phyloP scores from a whole-genome alignment of 805 yeast genomes.

The Starmerella apicola region DNA sequence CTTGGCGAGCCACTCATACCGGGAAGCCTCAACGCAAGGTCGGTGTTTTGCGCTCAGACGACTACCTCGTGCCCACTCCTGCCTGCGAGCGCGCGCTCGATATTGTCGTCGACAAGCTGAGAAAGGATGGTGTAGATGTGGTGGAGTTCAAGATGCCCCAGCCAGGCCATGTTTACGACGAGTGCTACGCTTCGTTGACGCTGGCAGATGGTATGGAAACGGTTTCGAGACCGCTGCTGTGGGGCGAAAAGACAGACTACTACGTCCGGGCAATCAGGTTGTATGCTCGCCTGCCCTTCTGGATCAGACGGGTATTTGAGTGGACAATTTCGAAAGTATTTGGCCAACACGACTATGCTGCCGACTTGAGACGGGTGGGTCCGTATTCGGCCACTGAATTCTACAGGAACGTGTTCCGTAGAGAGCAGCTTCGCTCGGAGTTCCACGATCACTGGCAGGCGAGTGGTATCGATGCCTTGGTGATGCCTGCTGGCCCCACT shows the following conservation, averaged over 20 bases:
- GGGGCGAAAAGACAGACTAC: conserved; percentile 28
- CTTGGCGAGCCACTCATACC: conserved; percentile 35
- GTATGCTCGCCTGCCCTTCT: conserved; percentile 27
- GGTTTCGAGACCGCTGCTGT: conserved; percentile 22
- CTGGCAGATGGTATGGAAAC: conserved; percentile 28
- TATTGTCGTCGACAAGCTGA: conserved; percentile 29
- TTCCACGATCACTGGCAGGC: conserved; percentile 28
- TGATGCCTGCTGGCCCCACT: conserved; percentile 31
- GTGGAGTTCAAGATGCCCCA: conserved; percentile 37
- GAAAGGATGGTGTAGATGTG: conserved; percentile 35
- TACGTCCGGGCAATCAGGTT: conserved; percentile 26
- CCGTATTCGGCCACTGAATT: conserved; percentile 26
- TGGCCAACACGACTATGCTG: conserved; percentile 29
- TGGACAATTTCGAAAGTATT: conserved; percentile 26
- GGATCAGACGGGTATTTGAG: conserved; percentile 27
- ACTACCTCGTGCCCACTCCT: conserved; percentile 40
- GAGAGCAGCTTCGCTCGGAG: conserved; percentile 29
- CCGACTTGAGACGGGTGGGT: conserved; percentile 26
- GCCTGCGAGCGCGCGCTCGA: conserved; percentile 33
- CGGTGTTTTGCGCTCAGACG: conserved; percentile 39
- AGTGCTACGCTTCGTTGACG: conserved; percentile 32
- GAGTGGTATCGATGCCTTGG: conserved; percentile 29
- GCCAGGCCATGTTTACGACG: conserved; percentile 45
- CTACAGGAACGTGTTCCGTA: conserved; percentile 27
- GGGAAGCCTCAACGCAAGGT: conserved; percentile 31